Evolutionary conservation across 495 filamentous ascomycete genomes (phyloP).

Genomic region (Aspergillus ostianus): DNA sequence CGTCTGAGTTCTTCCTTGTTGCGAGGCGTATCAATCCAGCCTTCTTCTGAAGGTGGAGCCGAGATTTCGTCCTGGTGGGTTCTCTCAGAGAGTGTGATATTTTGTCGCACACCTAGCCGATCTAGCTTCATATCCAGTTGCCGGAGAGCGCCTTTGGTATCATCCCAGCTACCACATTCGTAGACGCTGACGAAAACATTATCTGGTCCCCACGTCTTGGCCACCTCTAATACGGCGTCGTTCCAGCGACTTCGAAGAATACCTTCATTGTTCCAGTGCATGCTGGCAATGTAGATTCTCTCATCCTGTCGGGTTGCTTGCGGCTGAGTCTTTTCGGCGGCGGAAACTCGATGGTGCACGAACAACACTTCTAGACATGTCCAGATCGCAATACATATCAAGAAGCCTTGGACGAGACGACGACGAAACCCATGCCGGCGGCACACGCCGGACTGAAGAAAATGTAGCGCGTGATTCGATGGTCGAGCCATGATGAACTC

Average conservation of each 20-base stretch:
- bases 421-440: background rate
- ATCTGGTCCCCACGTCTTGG: conserved; percentile 53
- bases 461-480: no score
- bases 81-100: conserved; percentile 51
- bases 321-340: background rate
- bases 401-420: background rate
- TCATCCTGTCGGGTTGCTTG: conserved; percentile 10
- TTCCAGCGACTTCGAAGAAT: conserved; percentile 46
- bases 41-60: conserved; percentile 34
- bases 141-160: conserved; percentile 62
- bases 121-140: conserved; percentile 57
- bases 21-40: conserved; percentile 14
- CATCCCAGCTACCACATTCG: conserved; percentile 72
- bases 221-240: conserved; percentile 58
- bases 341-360: background rate
- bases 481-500: no score
- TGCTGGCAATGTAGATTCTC: conserved; percentile 63
- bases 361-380: background rate
- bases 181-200: conserved; percentile 70
- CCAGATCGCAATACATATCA: background rate
- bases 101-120: conserved; percentile 48
- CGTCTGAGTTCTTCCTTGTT: conserved; percentile 53
- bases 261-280: conserved; percentile 67
- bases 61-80: conserved; percentile 56
- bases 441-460: no score